Conservation (phyloP, 768 basidiomycete genomes). For the Imleria badia region DNA sequence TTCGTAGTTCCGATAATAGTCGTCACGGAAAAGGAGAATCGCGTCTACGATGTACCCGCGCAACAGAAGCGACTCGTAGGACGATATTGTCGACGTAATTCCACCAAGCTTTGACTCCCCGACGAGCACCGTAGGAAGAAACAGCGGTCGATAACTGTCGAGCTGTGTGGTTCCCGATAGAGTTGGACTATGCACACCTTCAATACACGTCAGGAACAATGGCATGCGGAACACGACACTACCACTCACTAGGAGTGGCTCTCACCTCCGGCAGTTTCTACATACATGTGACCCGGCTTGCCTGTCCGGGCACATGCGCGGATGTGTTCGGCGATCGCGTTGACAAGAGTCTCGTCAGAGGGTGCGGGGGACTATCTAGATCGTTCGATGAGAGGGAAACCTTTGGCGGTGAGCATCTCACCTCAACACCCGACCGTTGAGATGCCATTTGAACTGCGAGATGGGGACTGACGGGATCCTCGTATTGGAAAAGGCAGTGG, state of each 20-base stretch:
- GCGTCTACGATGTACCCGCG: slow-evolving; percentile 89
- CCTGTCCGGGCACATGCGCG: slow-evolving; percentile 43
- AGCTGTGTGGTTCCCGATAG: slow-evolving; percentile 80
- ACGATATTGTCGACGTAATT: slow-evolving; percentile 88
- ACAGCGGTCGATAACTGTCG: slow-evolving; percentile 83
- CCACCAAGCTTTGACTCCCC: slow-evolving; percentile 91
- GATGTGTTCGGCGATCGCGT: slow-evolving; percentile 64
- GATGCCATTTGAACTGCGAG: slow-evolving; percentile 65
- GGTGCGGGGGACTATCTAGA: slow-evolving; percentile 38
- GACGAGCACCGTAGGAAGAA: slow-evolving; percentile 83
- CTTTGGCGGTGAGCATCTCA: slow-evolving; percentile 14
- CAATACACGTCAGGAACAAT: slow-evolving; percentile 1
- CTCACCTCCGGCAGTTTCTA: slow-evolving; percentile 97
- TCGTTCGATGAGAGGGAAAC: neutral
- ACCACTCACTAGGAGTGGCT: slow-evolving; percentile 17
- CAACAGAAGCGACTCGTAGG: slow-evolving; percentile 89
- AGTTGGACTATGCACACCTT: slow-evolving; percentile 92
- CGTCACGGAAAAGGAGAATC: slow-evolving; percentile 79
- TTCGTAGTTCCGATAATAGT: slow-evolving; percentile 85
- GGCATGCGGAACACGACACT: neutral
- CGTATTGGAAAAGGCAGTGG: slow-evolving; percentile 78
- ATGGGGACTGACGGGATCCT: slow-evolving; percentile 93
- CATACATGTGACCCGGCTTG: slow-evolving; percentile 59
- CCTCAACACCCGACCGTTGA: slow-evolving; percentile 31
- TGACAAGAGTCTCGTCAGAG: slow-evolving; percentile 64